A percentile compares a stretch with the other conserved stretches of the same genome.
These are phyloP conservation scores for Amphibolis antarctica DNA, from an alignment of 106 monocot species.

Conservation along the genomic window DNA sequence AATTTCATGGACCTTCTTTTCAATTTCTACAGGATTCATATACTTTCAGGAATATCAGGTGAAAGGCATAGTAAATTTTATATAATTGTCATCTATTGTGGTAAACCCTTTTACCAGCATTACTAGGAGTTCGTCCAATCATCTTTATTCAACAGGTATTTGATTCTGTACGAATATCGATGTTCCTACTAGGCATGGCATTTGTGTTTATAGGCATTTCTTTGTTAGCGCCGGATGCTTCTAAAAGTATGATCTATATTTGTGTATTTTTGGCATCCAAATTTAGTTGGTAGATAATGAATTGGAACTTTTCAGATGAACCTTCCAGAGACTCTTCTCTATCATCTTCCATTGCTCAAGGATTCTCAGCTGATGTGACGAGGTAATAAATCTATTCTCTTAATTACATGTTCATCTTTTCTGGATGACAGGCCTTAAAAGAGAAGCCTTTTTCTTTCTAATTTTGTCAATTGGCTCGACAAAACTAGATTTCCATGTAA, in stretches of 20 bases:
- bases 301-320: slow-evolving; percentile 18
- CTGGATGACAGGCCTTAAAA: not conserved
- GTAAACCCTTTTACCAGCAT: not conserved
- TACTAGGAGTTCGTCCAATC: not conserved
- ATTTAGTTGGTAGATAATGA: not conserved
- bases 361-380: slow-evolving; percentile 30
- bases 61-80: slow-evolving; percentile 4
- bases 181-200: slow-evolving; percentile 81
- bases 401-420: not conserved
- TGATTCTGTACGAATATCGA: slow-evolving; percentile 55
- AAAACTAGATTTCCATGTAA: too few relatives aligned
- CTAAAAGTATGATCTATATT: slow-evolving; percentile 38
- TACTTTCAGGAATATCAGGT: slow-evolving; percentile 99
- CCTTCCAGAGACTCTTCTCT: slow-evolving; percentile 38
- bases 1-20: slow-evolving; percentile 98
- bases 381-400: slow-evolving; percentile 27
- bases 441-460: too few relatives aligned
- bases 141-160: slow-evolving; percentile 45
- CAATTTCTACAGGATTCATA: slow-evolving; percentile 92
- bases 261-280: not conserved
- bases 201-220: slow-evolving; percentile 92
- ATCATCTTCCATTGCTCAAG: slow-evolving; percentile 30
- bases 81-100: not conserved
- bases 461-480: not conserved
- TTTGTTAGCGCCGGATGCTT: slow-evolving; percentile 82